Base-by-base conservation (phyloP, 345 rosid species). In the Pistacia vera region DNA sequence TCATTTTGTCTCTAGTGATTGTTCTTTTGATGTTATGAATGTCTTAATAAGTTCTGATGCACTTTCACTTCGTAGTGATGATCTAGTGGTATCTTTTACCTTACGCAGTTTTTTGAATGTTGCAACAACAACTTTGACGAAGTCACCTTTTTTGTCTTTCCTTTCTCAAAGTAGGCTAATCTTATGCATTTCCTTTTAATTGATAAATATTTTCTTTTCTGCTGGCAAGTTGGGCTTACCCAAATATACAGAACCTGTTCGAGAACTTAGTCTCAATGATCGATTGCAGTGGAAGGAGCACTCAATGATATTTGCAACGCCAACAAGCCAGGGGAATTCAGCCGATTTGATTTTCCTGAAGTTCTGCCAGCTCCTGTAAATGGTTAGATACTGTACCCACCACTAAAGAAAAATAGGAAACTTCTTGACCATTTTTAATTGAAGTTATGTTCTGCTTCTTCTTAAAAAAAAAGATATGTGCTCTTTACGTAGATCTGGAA, bases 261-360 rank as follows among this genome's bases (percentile, higher is more conserved):
- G 96, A 66, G 98, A 95, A 86, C 98, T 95, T 76, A 96, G 95
- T 66, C 91, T 95, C 64, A 81, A 88, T 62, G 98, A 95, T 74
- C 87, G 96, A 78, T 81, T 95, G 85, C 97, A 95, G 77, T 93
- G 98, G 99, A 93, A 95, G 82, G 98, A 95, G 78, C 99, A 95
- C 73, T 95, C 97, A 70, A 95, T 95, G 99, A 95, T 95, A 66
- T 95, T 95, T 77, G 98, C 99, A 38, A 93, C 93, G 97, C 98
- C 98, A 79, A 91, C 83, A 92, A 90, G 82, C 98, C 98, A 33
- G 97, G 98, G 66, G 98, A 95, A 75, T 95, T 92, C 77, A 95
- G 96, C 82, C 87, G 93, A 82, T 95, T 95, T 89, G 99, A 95
- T 85, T 95, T 95, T 82, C 88, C 90, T 68, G 98, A 95, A 77